Conservation (phyloP, 2,329 filamentous ascomycete genomes). For the Ophiostoma angusticollis region DNA sequence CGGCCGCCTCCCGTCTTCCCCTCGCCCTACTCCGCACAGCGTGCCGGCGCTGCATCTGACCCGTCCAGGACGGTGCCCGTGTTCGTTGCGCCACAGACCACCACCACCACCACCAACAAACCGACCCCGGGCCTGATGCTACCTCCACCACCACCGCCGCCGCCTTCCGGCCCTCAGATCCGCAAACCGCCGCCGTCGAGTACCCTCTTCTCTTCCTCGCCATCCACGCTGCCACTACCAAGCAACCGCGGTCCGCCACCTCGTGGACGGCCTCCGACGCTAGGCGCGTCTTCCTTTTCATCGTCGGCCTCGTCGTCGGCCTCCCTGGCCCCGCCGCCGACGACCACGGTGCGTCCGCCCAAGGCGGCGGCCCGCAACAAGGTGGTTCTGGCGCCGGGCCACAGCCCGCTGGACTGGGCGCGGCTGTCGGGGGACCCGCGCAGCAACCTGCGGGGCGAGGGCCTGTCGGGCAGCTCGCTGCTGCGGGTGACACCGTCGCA, state of each 20-base stretch:
- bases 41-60: constrained; percentile 23
- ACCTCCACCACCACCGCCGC: constrained; percentile 18
- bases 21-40: constrained; percentile 37
- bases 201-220: too few species aligned
- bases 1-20: constrained; percentile 33
- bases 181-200: too few species aligned
- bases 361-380: constrained; percentile 44
- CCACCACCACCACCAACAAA: constrained; percentile 4
- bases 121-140: constrained; percentile 16
- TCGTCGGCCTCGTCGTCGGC: background rate
- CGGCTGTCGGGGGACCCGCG: constrained; percentile 51
- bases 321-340: constrained; percentile 36
- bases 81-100: too few species aligned
- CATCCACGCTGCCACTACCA: constrained; percentile 9
- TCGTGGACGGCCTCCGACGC: constrained; percentile 15
- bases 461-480: constrained; percentile 38
- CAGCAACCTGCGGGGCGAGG: constrained; percentile 48
- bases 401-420: constrained; percentile 94
- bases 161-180: constrained; percentile 1
- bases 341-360: constrained; percentile 36
- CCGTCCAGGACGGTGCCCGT: constrained; percentile 5
- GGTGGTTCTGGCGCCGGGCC: constrained; percentile 74
- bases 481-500: constrained; percentile 70
- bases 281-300: background rate
- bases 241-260: constrained; percentile 13